phyloP scores from a whole-genome alignment of 345 rosid species.

The Aurinia saxatilis region DNA sequence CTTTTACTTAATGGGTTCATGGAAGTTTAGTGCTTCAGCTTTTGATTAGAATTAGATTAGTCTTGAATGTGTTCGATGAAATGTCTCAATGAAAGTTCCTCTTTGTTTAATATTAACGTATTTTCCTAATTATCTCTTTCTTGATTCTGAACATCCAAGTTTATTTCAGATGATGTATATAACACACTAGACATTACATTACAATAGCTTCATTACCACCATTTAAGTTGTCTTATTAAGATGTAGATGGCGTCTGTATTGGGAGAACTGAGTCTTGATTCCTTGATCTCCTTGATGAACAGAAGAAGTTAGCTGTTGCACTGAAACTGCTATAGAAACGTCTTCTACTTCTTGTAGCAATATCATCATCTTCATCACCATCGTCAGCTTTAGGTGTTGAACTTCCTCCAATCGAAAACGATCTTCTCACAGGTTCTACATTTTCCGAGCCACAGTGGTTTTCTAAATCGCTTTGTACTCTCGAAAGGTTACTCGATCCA shows the following conservation, averaged over 20 bases:
- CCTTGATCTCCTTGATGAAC: constrained; percentile 27
- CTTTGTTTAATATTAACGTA: constrained; percentile 1
- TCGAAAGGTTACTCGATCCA: constrained; percentile 22
- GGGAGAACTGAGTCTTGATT: constrained; percentile 26
- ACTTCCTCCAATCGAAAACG: constrained; percentile 42
- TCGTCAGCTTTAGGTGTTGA: constrained; percentile 16
- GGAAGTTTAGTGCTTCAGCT: not conserved
- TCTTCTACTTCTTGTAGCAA: not conserved
- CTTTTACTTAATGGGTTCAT: no score
- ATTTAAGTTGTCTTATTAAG: not conserved
- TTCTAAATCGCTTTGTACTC: constrained; percentile 26
- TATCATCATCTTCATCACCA: not conserved
- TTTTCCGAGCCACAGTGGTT: constrained; percentile 4
- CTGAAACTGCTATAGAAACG: constrained; percentile 26
- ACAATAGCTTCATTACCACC: not conserved
- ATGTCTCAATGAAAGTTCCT: not conserved
- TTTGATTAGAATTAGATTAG: not conserved
- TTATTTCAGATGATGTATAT: not conserved
- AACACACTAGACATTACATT: not conserved
- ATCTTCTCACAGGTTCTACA: constrained; percentile 37
- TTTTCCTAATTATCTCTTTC: not conserved
- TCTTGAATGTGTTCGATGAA: constrained; percentile 7
- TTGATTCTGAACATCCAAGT: not conserved
- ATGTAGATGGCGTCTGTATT: not conserved
- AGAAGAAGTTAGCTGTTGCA: constrained; percentile 21